These are phyloP conservation scores for Chrysosporium queenslandicum DNA, from an alignment of 2,329 filamentous ascomycete genomes.

Conservation along the genomic window DNA sequence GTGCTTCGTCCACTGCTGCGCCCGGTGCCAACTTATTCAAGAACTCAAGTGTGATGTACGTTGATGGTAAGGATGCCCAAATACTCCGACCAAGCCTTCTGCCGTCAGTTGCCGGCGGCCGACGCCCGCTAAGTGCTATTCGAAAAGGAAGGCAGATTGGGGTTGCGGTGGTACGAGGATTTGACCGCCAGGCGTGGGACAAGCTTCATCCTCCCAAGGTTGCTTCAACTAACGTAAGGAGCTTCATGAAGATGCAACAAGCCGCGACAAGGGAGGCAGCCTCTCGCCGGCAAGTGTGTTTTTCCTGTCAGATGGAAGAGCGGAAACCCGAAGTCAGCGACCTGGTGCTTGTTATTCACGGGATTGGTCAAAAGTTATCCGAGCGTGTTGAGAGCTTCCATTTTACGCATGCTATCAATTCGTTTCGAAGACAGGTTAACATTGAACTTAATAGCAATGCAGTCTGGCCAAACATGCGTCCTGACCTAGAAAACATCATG, in stretches of 20 bases:
- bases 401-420: conserved; percentile 92
- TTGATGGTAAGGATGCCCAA: conserved; percentile 64
- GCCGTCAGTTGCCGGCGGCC: conserved; percentile 74
- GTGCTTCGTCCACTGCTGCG: conserved; percentile 22
- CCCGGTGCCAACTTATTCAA: conserved; percentile 49
- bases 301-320: conserved; percentile 54
- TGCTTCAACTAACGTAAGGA: conserved; percentile 33
- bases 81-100: conserved; percentile 76
- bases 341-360: conserved; percentile 81
- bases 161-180: conserved; percentile 79
- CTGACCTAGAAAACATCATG: conserved; percentile 83
- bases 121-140: conserved; percentile 73
- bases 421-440: conserved; percentile 76
- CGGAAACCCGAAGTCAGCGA: conserved; percentile 66
- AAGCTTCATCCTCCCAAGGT: conserved; percentile 52
- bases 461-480: conserved; percentile 65
- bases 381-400: conserved; percentile 93
- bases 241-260: conserved; percentile 35
- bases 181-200: conserved; percentile 68
- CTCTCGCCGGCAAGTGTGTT: conserved; percentile 30
- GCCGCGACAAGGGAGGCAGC: conserved; percentile 22
- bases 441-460: conserved; percentile 64
- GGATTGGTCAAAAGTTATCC: conserved; percentile 92
- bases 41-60: conserved; percentile 77
- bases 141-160: conserved; percentile 74